Evolutionary conservation across 2,329 filamentous ascomycete species (phyloP).

Genomic region (Xylariaceae sp.): DNA sequence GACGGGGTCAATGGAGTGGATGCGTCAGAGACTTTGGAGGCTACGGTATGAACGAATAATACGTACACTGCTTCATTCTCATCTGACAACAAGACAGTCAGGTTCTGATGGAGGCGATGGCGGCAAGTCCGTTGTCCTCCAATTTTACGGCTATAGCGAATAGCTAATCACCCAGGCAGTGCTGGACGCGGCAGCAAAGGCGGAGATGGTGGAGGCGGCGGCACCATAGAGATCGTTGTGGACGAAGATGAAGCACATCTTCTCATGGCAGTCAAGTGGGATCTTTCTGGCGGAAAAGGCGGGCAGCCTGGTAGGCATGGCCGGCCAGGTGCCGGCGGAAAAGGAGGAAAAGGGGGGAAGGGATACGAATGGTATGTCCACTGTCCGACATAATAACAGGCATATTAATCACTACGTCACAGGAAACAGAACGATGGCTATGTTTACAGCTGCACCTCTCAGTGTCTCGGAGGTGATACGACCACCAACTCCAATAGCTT

Average conservation of each 20-base stretch:
- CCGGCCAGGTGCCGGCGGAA: constrained; percentile 10
- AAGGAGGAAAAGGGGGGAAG: constrained; percentile 8
- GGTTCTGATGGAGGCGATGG: constrained; percentile 14
- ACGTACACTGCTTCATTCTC: background rate
- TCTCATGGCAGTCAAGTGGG: constrained; percentile 17
- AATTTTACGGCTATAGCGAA: constrained; percentile 4
- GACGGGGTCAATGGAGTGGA: constrained; percentile 2
- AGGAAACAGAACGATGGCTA: constrained; percentile 3
- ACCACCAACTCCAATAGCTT: background rate
- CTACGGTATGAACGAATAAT: constrained; percentile 14
- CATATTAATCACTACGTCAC: background rate
- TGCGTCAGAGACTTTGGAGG: constrained; percentile 13
- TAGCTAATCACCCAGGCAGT: constrained; percentile 9
- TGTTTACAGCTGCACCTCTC: constrained; percentile 4
- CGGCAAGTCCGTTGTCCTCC: constrained; percentile 11
- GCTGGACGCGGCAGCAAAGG: constrained; percentile 13
- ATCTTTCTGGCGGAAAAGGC: constrained; percentile 16
- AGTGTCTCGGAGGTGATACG: constrained; percentile 5
- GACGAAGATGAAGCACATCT: constrained; percentile 16
- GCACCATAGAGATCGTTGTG: constrained; percentile 15
- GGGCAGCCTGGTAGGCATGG: constrained; percentile 6
- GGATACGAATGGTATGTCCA: constrained; percentile 12
- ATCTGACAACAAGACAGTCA: constrained; percentile 9
- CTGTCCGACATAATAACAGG: background rate
- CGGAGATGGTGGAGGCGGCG: constrained; percentile 13